Evolutionary conservation across 2,329 filamentous ascomycete species (phyloP).

Genomic region (Clarireedia monteithiana): DNA sequence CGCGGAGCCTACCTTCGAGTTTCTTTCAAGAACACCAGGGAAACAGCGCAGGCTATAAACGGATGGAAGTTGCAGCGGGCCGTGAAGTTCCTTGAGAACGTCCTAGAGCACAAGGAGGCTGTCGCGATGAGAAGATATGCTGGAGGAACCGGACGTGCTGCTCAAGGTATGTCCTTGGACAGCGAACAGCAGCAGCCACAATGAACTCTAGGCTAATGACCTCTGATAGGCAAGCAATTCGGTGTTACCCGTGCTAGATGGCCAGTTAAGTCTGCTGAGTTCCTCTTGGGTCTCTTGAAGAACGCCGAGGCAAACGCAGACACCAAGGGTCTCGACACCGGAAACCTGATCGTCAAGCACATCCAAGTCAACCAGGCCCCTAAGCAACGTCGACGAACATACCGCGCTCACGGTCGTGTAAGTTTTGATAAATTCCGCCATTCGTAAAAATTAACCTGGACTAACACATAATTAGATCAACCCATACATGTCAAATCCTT

Average conservation of each 20-base stretch:
- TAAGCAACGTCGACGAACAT: conserved; percentile 98
- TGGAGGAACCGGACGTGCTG: conserved; percentile 88
- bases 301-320: conserved; percentile 97
- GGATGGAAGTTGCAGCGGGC: conserved; percentile 30
- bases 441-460: not conserved
- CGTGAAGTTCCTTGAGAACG: conserved; percentile 95
- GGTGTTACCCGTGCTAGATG: conserved; percentile 97
- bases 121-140: conserved; percentile 98
- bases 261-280: conserved; percentile 98
- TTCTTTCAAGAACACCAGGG: conserved; percentile 94
- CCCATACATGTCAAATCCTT: conserved; percentile 99
- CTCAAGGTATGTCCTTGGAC: conserved; percentile 74
- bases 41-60: conserved; percentile 99
- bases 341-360: conserved; percentile 98
- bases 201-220: conserved; percentile 17
- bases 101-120: conserved; percentile 93
- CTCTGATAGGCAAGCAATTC: conserved; percentile 81
- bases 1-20: conserved; percentile 98
- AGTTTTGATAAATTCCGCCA: conserved; percentile 36
- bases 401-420: conserved; percentile 99
- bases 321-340: conserved; percentile 93
- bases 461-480: conserved; percentile 64
- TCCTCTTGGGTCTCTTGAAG: conserved; percentile 93
- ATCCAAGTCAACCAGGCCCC: conserved; percentile 99
- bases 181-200: not conserved